Evolutionary conservation across 768 basidiomycete species (phyloP).

Genomic region (Lentinula detonsa): DNA sequence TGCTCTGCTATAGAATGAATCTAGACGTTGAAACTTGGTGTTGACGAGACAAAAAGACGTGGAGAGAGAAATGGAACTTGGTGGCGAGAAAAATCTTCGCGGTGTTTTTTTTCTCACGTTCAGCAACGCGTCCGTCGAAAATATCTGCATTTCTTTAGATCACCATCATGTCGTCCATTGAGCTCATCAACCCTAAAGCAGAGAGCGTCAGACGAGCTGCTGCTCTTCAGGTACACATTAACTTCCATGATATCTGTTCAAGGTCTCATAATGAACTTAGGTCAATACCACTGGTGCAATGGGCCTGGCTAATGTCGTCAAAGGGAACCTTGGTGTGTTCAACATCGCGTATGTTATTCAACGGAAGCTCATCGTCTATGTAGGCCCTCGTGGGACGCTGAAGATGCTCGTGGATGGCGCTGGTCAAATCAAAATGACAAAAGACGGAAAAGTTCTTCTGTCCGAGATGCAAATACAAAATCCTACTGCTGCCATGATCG

Average conservation of each 20-base stretch:
- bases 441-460: constrained; percentile 96
- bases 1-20: too few relatives aligned
- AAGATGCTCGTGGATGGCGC: constrained; percentile 99
- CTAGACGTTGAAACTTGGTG: too few relatives aligned
- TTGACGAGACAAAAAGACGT: too few relatives aligned
- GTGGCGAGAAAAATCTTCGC: background rate
- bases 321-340: constrained; percentile 84
- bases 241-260: constrained; percentile 13
- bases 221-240: constrained; percentile 73
- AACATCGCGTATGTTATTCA: constrained; percentile 8
- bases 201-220: constrained; percentile 89
- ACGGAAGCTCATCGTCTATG: constrained; percentile 5
- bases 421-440: constrained; percentile 99
- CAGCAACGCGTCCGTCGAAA: background rate
- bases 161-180: constrained; percentile 37
- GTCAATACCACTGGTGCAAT: constrained; percentile 93
- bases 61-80: too few relatives aligned
- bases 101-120: background rate
- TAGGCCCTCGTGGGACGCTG: constrained; percentile 93
- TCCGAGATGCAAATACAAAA: constrained; percentile 99
- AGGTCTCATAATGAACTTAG: constrained; percentile 31
- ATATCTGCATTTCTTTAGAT: background rate
- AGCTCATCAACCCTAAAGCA: constrained; percentile 95
- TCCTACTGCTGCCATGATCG: constrained; percentile 98
- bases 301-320: constrained; percentile 95